phyloP scores from a whole-genome alignment of 2,329 filamentous ascomycete genomes.

The Coleophoma eucalyptorum region DNA sequence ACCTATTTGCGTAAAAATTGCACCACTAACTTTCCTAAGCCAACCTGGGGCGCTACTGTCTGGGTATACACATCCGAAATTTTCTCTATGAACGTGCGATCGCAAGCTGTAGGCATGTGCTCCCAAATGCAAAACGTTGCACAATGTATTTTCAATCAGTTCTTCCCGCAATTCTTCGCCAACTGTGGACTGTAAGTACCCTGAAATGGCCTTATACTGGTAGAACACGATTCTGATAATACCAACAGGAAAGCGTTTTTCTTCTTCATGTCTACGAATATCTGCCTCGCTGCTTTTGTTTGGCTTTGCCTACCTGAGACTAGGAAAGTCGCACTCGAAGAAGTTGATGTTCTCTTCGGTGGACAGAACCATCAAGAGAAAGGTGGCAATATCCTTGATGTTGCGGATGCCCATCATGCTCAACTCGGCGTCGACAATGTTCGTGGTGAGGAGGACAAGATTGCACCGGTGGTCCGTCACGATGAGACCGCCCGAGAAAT shows the following conservation, averaged over 20 bases:
- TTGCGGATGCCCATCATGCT: conserved; percentile 21
- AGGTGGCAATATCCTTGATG: conserved; percentile 20
- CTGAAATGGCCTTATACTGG: not conserved
- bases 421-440: conserved; percentile 31
- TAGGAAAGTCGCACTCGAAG: conserved; percentile 48
- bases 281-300: conserved; percentile 43
- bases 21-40: conserved; percentile 36
- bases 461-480: not conserved
- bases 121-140: conserved; percentile 59
- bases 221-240: not conserved
- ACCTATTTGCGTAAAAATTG: too few relatives aligned
- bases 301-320: conserved; percentile 52
- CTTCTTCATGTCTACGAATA: conserved; percentile 50
- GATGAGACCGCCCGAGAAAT: not conserved
- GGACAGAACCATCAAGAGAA: conserved; percentile 25
- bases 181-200: conserved; percentile 39
- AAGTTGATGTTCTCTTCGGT: conserved; percentile 51
- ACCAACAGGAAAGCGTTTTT: conserved; percentile 28
- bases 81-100: conserved; percentile 69
- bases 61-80: conserved; percentile 72
- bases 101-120: conserved; percentile 66
- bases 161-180: conserved; percentile 64
- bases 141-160: conserved; percentile 65
- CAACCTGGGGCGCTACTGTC: conserved; percentile 65
- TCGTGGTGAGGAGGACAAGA: not conserved